A percentile compares a stretch with the other conserved stretches of the same genome.
Evolutionary conservation across 805 yeast species (phyloP).

Genomic region (Wickerhamomyces bovis): DNA sequence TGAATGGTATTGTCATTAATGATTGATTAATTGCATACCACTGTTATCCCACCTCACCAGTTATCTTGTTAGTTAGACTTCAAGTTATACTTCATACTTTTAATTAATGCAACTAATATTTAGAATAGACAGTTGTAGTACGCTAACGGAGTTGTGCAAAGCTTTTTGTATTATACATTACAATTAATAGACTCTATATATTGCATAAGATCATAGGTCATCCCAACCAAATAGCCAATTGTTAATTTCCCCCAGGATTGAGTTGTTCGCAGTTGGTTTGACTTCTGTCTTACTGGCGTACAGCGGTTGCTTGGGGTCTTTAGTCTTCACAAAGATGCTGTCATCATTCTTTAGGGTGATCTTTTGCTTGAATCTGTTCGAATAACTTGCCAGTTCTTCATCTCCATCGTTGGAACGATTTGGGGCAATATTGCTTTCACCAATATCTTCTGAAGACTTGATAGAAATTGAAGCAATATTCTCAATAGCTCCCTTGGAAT

Average conservation of each 20-base stretch:
- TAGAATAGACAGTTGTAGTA: not conserved
- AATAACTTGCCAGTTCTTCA: slow-evolving; percentile 11
- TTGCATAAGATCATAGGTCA: slow-evolving; percentile 28
- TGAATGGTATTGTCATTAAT: slow-evolving; percentile 66
- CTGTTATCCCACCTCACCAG: not conserved
- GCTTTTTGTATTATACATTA: not conserved
- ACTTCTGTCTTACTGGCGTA: slow-evolving; percentile 23
- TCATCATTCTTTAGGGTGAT: slow-evolving; percentile 38
- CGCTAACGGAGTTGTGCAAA: not conserved
- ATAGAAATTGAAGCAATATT: slow-evolving; percentile 44
- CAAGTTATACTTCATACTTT: not conserved
- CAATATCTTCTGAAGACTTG: slow-evolving; percentile 41
- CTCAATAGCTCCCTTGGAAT: slow-evolving; percentile 53
- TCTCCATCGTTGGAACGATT: slow-evolving; percentile 10
- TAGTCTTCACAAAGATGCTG: slow-evolving; percentile 29
- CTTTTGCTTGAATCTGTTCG: slow-evolving; percentile 19
- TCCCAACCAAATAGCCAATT: slow-evolving; percentile 55
- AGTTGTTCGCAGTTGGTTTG: slow-evolving; percentile 12
- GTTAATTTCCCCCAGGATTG: slow-evolving; percentile 30
- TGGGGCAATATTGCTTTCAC: slow-evolving; percentile 26
- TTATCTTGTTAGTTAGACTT: too few relatives aligned
- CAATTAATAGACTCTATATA: not conserved
- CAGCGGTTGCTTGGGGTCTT: slow-evolving; percentile 11
- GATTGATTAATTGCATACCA: not conserved
- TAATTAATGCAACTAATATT: not conserved